Evolutionary conservation across 164 flowering plant genomes (phyloP), one percentile per base, ranked within the genome.

Genomic region (Cinnamomum micranthum): DNA sequence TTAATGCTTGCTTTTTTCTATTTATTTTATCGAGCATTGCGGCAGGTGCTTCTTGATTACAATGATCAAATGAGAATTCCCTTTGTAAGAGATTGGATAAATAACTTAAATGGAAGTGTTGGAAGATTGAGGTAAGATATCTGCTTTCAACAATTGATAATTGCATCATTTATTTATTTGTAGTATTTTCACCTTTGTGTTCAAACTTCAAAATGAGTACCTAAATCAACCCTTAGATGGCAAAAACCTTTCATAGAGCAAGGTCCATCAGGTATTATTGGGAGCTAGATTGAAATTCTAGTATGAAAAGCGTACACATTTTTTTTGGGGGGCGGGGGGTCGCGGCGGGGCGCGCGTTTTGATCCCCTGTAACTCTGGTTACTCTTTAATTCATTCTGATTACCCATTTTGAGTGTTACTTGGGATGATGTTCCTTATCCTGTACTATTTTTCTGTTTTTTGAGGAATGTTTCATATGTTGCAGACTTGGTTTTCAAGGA

Each of bases 51-150:
- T 79, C 85, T 92, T 58, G 98, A 94, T 75, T 88, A 88, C 77
- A 71, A 92, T 68, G 98, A 94, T 79, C 63, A 82, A 51, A 90
- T 84, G 86, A 88, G 70, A 58, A 87, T 94, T 60, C 97, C 97
- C 11, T 14, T 87, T 59, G 23, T 87, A 2, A 86, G 82, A 66
- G 89, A 91, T 71, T 73, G 20, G 50, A 74, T 88, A 22, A 83
- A 72, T 59, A 80, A 87, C 19, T 3, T 7, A 2, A 84, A 69
- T 69, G 41, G 75, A 3, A 74, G 82, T 5, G 5, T 50, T 5
- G 55, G 65, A n/a, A 82, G 75, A 80, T 25, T 86, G 52, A 89
- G 97, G 94, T 90, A 79, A 58, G 14, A 58, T 64, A n/a, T 55
- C 52, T 28, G 35, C 31, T 11, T 59, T 58, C 33, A 47, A 52